A percentile compares a stretch with the other conserved stretches of the same genome.
Conservation (phyloP, 192 early-diverging fungal genomes). For the Cladochytrium replicatum region DNA sequence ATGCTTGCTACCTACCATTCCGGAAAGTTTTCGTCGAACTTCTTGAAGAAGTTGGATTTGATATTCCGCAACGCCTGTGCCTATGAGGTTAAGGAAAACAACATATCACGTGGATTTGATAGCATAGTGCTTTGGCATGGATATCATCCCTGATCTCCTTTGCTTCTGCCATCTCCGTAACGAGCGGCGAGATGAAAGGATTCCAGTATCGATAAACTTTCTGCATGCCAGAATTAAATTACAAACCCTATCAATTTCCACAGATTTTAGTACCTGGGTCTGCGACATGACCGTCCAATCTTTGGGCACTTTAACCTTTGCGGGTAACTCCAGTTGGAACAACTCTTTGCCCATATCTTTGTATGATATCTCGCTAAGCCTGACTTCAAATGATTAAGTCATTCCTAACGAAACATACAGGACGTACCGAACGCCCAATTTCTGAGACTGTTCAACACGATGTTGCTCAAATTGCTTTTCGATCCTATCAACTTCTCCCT, state of each 20-base stretch:
- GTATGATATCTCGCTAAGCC: constrained; percentile 52
- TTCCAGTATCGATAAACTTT: constrained; percentile 79
- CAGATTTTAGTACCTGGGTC: constrained; percentile 47
- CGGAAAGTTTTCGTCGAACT: constrained; percentile 74
- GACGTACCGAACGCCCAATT: constrained; percentile 25
- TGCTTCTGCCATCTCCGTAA: constrained; percentile 67
- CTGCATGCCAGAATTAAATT: constrained; percentile 16
- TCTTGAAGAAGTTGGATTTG: constrained; percentile 60
- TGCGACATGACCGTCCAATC: constrained; percentile 68
- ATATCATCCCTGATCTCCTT: constrained; percentile 67
- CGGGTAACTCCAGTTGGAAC: constrained; percentile 85
- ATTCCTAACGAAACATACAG: not conserved
- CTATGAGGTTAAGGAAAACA: too few species aligned
- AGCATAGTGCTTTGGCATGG: too few species aligned
- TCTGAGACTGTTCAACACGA: constrained; percentile 50
- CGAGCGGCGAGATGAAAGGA: constrained; percentile 46
- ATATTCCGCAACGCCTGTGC: constrained; percentile 68
- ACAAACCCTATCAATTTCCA: constrained; percentile 3
- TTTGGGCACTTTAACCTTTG: constrained; percentile 59
- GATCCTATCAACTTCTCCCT: constrained; percentile 42
- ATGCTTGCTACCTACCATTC: constrained; percentile 30
- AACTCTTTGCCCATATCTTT: constrained; percentile 92
- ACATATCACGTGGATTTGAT: too few species aligned
- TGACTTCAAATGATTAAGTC: not conserved
- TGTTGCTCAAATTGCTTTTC: constrained; percentile 59